Evolutionary conservation across 495 filamentous ascomycete species (phyloP).

Genomic region (Tuber magnatum): DNA sequence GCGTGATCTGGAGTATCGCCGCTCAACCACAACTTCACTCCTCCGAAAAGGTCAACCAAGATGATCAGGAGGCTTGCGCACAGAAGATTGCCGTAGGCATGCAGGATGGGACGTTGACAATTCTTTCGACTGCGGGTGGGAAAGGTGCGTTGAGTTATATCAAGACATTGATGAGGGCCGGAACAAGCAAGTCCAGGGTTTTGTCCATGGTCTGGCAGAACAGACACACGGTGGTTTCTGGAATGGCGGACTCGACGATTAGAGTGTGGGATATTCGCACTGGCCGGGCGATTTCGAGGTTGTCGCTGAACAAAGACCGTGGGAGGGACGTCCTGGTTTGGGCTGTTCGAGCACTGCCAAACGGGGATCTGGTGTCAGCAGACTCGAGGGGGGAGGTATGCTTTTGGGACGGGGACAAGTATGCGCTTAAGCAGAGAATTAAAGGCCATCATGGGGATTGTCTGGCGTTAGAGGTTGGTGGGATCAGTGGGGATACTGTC

Average conservation of each 20-base stretch:
- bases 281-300: constrained; percentile 63
- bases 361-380: constrained; percentile 86
- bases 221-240: constrained; percentile 71
- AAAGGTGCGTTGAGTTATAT: constrained; percentile 33
- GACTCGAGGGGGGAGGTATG: constrained; percentile 88
- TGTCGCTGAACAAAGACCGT: constrained; percentile 76
- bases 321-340: constrained; percentile 85
- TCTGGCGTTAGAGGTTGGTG: constrained; percentile 68
- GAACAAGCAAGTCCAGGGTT: constrained; percentile 73
- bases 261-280: constrained; percentile 80
- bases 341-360: constrained; percentile 77
- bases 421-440: constrained; percentile 75
- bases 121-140: constrained; percentile 62
- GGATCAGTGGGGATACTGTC: constrained; percentile 69
- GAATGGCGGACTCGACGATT: constrained; percentile 87
- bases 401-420: constrained; percentile 89
- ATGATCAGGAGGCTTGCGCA: constrained; percentile 39
- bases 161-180: constrained; percentile 54
- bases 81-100: constrained; percentile 84
- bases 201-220: constrained; percentile 85
- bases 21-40: constrained; percentile 64
- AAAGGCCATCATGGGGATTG: constrained; percentile 84
- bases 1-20: constrained; percentile 92
- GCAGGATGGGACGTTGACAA: constrained; percentile 78
- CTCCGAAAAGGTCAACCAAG: constrained; percentile 39